Evolutionary conservation across 1,284 basidiomycete genomes (phyloP), one percentile per base, ranked within the genome.

Genomic region (Malassezia japonica): DNA sequence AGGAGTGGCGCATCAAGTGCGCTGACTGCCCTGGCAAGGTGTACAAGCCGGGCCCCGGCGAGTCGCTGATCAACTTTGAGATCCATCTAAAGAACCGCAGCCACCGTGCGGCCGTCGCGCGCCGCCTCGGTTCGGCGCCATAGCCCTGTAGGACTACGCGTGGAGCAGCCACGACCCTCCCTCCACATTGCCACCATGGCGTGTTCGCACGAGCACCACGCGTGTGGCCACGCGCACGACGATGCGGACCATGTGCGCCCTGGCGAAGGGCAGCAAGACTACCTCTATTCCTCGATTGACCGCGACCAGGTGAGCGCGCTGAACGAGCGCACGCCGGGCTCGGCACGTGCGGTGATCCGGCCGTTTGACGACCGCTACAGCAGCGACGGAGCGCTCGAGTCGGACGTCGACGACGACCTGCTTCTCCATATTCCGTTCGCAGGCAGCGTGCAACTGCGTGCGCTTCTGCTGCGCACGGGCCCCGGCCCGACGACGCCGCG

Each of bases 21-120:
- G 72, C 84, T 54, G 92, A 96, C 74, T 96, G 92, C 74, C 88
- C 88, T 58, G 87, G 87, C 67, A 90, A 90, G 79, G 87, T 88
- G 50, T 98, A 96, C 78, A 90, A 85, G 60, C 83, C 88, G 25
- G 92, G 92, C 24, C 87, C 87, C 3, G 85, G 81, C n/a, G 83
- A 92, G 74, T 84, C 85, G 12, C 76, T 96, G 45, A 79, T 79
- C 50, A 95, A 95, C 74, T 98, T 91, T 67, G 86, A 90, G 70
- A 85, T 95, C 21, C 92, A 98, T 75, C 76, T 95, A 52, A 82
- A 81, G 75, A 87, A 87, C 69, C 78, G 82, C 20, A 75, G 78
- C 60, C 85, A 87, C 68, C 80, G 82, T 4, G 60, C 62, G n/a
- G 62, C 59, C 20, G 70, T 72, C 10, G 39, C 50, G n/a, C 24